phyloP scores from a whole-genome alignment of 164 flowering plant genomes.

The Vitis amurensis region DNA sequence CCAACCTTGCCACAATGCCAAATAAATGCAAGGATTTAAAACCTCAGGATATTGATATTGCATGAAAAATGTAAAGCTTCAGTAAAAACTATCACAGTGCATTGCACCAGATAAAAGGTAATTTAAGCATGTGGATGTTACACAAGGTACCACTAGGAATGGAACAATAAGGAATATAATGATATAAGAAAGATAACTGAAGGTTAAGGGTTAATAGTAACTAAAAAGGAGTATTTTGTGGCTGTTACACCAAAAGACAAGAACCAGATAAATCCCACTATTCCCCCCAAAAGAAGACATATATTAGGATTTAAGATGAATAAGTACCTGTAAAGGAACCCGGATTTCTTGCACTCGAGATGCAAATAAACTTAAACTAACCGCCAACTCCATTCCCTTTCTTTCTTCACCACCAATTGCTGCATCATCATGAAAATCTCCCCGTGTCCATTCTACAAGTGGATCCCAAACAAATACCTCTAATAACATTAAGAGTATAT shows the following conservation, averaged over 20 bases:
- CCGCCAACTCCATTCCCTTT: slow-evolving; percentile 99
- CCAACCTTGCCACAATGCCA: not conserved
- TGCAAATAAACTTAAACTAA: slow-evolving; percentile 96
- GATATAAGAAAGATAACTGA: not conserved
- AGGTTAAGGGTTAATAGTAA: not conserved
- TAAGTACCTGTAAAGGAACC: slow-evolving; percentile 86
- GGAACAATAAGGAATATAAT: not conserved
- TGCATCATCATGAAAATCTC: slow-evolving; percentile 96
- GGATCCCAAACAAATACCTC: slow-evolving; percentile 99
- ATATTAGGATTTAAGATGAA: not conserved
- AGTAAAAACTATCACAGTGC: not conserved
- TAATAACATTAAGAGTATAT: slow-evolving; percentile 79
- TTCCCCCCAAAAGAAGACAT: not conserved
- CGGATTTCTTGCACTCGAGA: slow-evolving; percentile 98
- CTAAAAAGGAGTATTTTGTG: not conserved
- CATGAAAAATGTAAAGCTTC: not conserved
- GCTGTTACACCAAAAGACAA: not conserved
- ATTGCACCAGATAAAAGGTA: not conserved
- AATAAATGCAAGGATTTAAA: not conserved
- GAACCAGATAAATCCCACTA: not conserved
- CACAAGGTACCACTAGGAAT: no score
- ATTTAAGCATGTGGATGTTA: no score
- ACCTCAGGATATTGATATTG: not conserved
- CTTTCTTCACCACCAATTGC: slow-evolving; percentile 97
- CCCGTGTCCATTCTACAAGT: slow-evolving; percentile 97